A percentile compares a stretch with the other conserved stretches of the same genome.
Evolutionary conservation across 345 rosid genomes (phyloP).

Genomic region (Hibiscus mutabilis): DNA sequence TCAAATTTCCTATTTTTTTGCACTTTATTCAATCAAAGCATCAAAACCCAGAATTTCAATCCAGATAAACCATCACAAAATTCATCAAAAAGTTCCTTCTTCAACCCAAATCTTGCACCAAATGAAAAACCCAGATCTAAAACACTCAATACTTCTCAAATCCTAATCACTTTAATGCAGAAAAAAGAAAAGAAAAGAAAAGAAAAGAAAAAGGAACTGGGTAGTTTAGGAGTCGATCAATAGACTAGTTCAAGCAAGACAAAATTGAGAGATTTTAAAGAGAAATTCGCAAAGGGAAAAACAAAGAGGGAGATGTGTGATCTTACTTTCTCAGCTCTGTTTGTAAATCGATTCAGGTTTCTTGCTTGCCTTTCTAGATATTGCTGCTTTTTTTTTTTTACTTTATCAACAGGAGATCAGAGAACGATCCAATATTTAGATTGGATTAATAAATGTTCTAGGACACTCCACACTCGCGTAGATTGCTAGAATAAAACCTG

Average conservation of each 20-base stretch:
- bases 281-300: background rate
- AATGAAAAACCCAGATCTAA: slow-evolving; percentile 3
- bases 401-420: background rate
- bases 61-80: background rate
- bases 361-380: background rate
- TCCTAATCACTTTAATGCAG: background rate
- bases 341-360: background rate
- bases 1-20: background rate
- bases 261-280: too few relatives aligned
- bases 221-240: background rate
- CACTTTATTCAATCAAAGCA: background rate
- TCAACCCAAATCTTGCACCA: background rate
- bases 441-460: too few relatives aligned
- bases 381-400: background rate
- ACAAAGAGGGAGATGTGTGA: background rate
- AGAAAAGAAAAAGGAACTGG: background rate
- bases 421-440: background rate
- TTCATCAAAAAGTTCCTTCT: background rate
- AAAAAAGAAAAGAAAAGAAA: background rate
- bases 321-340: slow-evolving; percentile 6
- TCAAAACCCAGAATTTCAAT: background rate
- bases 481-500: too few relatives aligned
- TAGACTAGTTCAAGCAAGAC: background rate
- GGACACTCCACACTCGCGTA: too few relatives aligned
- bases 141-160: background rate